A percentile compares a stretch with the other conserved stretches of the same genome.
phyloP scores from a whole-genome alignment of 169 alveolate species.

The Cryptosporidium muris region DNA sequence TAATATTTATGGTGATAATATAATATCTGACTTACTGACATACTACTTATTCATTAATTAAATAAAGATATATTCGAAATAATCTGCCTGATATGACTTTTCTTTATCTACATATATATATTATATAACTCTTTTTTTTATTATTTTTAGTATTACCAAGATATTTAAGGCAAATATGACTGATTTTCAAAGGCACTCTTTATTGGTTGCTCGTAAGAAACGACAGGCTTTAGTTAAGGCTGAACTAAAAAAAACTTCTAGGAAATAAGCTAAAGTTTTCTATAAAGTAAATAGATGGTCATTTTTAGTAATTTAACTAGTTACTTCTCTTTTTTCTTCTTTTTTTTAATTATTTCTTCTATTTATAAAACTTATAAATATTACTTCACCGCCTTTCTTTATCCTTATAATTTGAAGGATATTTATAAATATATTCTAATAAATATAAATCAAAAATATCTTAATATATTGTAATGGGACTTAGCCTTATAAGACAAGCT shows the following conservation, averaged over 20 bases:
- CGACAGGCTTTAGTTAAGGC: conserved; percentile 57
- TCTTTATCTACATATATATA: background rate
- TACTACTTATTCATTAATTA: background rate
- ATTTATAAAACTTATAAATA: background rate
- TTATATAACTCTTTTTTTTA: background rate
- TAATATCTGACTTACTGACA: background rate
- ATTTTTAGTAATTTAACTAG: background rate
- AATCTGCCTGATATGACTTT: background rate
- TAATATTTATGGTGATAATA: background rate
- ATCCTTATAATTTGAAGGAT: background rate
- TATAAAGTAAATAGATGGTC: no score
- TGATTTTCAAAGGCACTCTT: conserved; percentile 88
- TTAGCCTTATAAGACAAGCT: background rate
- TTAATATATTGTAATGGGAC: no score
- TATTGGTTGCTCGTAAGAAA: conserved; percentile 78
- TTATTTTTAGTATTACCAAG: conserved; percentile 47
- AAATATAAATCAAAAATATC: no score
- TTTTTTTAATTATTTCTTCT: background rate
- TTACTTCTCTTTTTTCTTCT: background rate
- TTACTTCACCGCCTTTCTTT: background rate
- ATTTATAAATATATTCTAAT: no score
- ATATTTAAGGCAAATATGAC: conserved; percentile 78
- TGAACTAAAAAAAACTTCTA: conserved; percentile 23
- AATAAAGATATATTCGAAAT: background rate
- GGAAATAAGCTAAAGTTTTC: background rate